A percentile compares a stretch with the other conserved stretches of the same genome.
Conservation (phyloP, 148 eudicot genomes). For the Polygonum aviculare region DNA sequence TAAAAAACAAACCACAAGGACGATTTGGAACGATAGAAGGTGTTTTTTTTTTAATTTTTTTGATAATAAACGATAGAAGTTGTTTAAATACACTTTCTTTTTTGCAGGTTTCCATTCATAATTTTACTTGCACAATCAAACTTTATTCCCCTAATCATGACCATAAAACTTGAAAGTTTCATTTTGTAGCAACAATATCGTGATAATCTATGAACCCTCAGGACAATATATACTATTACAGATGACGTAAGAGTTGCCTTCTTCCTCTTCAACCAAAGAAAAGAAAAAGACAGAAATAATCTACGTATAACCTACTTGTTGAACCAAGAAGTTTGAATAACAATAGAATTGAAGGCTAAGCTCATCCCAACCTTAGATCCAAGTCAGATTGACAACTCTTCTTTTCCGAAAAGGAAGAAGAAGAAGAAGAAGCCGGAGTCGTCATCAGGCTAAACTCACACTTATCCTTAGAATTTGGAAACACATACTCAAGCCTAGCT, state of each 20-base stretch:
- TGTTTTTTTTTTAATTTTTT: too few relatives aligned
- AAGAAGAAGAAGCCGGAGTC: neutral
- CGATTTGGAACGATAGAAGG: too few relatives aligned
- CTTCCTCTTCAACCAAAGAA: neutral
- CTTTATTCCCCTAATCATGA: neutral
- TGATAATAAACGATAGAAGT: too few relatives aligned
- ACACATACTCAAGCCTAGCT: neutral
- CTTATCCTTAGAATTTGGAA: neutral
- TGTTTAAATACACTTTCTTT: too few relatives aligned
- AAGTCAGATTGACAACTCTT: slow-evolving; percentile 5
- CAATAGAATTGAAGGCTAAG: neutral
- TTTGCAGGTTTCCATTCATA: too few relatives aligned
- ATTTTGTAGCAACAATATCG: neutral
- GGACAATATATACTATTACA: neutral
- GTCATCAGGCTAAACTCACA: slow-evolving; percentile 4
- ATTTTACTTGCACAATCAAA: neutral
- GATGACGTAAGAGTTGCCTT: neutral
- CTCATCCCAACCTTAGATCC: slow-evolving; percentile 3
- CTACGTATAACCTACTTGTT: neutral
- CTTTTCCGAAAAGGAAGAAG: neutral
- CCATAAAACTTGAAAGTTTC: too few relatives aligned
- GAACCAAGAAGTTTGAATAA: neutral
- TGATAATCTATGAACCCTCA: neutral
- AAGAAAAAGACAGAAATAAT: neutral
- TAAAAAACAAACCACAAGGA: too few relatives aligned